phyloP scores from a whole-genome alignment of 2,329 filamentous ascomycete species.

The Ascomycota sp. region DNA sequence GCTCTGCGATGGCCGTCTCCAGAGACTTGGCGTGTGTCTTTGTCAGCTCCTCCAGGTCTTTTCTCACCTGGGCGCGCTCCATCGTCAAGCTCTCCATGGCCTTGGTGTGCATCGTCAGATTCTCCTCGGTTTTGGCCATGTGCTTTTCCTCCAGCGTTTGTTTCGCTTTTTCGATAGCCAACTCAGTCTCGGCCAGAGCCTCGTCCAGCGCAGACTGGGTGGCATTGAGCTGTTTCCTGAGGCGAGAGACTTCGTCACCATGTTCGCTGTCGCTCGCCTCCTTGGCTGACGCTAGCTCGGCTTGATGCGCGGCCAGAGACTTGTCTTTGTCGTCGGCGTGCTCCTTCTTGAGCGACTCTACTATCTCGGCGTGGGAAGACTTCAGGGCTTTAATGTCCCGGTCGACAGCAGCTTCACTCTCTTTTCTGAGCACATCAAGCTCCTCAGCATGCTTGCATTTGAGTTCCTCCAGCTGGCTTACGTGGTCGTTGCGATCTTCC shows the following conservation, averaged over 20 bases:
- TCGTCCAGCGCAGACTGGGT: conserved; percentile 22
- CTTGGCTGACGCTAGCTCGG: conserved; percentile 11
- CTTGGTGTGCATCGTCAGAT: conserved; percentile 21
- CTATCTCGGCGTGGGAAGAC: conserved; percentile 19
- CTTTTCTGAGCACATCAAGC: conserved; percentile 20
- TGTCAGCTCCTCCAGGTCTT: conserved; percentile 23
- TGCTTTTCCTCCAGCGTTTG: conserved; percentile 23
- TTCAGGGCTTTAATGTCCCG: conserved; percentile 22
- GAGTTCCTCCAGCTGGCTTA: conserved; percentile 30
- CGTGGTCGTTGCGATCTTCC: conserved; percentile 25
- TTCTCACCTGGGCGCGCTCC: conserved; percentile 16
- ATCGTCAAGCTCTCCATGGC: conserved; percentile 19
- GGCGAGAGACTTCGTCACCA: conserved; percentile 11
- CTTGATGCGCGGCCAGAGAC: conserved; percentile 10
- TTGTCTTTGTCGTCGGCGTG: conserved; percentile 17
- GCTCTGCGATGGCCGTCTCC: conserved; percentile 19
- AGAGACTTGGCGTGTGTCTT: conserved; percentile 16
- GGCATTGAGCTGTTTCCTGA: conserved; percentile 13
- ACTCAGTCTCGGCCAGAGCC: conserved; percentile 19
- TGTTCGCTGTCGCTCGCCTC: conserved; percentile 9
- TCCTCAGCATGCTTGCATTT: conserved; percentile 33
- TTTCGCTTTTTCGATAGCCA: conserved; percentile 24
- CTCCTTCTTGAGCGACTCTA: conserved; percentile 22
- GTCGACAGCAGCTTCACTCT: conserved; percentile 18
- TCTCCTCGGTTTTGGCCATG: conserved; percentile 25